Evolutionary conservation across 73 alveolate species (phyloP).

Genomic region (Tetrahymena malaccensis): DNA sequence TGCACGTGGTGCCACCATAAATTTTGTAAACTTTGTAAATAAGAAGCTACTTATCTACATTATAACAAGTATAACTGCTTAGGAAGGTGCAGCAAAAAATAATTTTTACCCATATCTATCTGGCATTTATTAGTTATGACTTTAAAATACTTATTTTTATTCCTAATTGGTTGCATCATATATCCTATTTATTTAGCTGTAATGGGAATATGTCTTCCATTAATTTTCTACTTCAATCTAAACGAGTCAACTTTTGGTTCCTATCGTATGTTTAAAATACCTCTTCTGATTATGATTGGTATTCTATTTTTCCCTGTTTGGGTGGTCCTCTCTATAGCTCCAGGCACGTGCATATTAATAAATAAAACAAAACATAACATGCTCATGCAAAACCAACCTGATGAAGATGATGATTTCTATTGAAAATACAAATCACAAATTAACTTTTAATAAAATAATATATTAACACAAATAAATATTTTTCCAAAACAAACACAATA

Average conservation of each 20-base stretch:
- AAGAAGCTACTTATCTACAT: neutral
- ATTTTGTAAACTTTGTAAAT: neutral
- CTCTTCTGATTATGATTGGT: neutral
- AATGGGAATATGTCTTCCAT: neutral
- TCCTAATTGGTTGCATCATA: neutral
- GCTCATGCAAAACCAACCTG: neutral
- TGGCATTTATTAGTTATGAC: neutral
- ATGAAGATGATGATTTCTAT: neutral
- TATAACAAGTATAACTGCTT: neutral
- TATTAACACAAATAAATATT: neutral
- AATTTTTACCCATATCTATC: neutral
- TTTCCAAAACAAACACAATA: too few species aligned
- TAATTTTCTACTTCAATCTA: neutral
- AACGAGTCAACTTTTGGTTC: neutral
- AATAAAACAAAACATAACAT: neutral
- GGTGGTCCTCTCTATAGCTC: neutral
- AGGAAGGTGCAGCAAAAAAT: neutral
- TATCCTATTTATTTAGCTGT: neutral
- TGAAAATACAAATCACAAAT: neutral
- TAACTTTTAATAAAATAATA: neutral
- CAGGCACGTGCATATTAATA: neutral
- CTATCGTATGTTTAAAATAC: neutral
- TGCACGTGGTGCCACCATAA: neutral
- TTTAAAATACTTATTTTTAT: neutral
- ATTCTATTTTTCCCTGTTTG: neutral